phyloP scores from a whole-genome alignment of 495 filamentous ascomycete species.

The Aspergillus kassunensis region DNA sequence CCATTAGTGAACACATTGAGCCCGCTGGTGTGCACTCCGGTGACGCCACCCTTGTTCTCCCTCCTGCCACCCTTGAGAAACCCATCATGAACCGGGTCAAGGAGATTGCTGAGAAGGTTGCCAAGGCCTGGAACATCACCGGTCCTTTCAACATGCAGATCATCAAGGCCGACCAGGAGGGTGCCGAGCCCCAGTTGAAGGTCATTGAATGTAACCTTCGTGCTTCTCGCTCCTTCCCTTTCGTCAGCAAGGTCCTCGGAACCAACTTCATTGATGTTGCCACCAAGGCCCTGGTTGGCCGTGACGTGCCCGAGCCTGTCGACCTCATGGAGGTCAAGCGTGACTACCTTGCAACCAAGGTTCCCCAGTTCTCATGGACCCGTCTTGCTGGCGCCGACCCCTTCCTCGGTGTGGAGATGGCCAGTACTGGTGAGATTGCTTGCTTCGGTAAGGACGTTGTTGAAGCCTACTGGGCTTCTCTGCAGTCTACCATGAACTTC shows the following conservation, averaged over 20 bases:
- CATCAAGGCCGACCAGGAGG: conserved; percentile 79
- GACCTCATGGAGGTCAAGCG: conserved; percentile 87
- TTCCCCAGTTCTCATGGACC: conserved; percentile 98
- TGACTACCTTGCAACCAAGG: conserved; percentile 93
- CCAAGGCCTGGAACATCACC: conserved; percentile 94
- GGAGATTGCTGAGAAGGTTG: conserved; percentile 92
- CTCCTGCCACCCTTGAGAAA: conserved; percentile 73
- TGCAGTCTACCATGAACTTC: conserved; percentile 99
- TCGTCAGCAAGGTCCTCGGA: conserved; percentile 93
- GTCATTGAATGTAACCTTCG: conserved; percentile 99
- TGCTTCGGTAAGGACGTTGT: conserved; percentile 95
- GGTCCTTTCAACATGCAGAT: conserved; percentile 99
- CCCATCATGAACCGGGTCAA: conserved; percentile 78
- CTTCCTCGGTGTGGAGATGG: conserved; percentile 97
- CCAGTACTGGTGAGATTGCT: conserved; percentile 94
- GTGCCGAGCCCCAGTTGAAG: conserved; percentile 72
- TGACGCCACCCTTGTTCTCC: conserved; percentile 89
- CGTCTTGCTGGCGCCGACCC: conserved; percentile 97
- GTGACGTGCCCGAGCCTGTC: conserved; percentile 77
- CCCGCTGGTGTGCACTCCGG: conserved; percentile 96
- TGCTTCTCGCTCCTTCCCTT: conserved; percentile 96
- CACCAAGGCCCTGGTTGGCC: conserved; percentile 85
- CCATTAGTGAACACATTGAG: conserved; percentile 94
- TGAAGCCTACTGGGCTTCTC: conserved; percentile 94
- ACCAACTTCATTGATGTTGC: conserved; percentile 97